A percentile compares a stretch with the other conserved stretches of the same genome.
Conservation (phyloP, 352 stramenopile species). For the Globisporangium perplexum region DNA sequence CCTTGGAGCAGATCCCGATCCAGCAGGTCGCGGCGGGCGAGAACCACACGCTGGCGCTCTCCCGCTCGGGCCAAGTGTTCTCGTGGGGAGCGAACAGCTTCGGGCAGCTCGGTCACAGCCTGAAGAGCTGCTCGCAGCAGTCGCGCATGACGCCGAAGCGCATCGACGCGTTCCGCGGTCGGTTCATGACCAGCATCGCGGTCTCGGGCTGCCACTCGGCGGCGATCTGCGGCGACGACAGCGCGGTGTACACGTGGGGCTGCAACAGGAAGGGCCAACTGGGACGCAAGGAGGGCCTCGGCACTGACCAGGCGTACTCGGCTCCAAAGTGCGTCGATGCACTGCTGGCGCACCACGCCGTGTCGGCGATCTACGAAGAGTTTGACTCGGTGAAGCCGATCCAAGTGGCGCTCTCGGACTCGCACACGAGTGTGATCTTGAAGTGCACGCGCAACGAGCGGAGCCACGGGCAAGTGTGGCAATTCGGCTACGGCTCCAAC, state of each 20-base stretch:
- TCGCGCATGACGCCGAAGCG: slow-evolving; percentile 66
- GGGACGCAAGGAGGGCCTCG: slow-evolving; percentile 68
- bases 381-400: slow-evolving; percentile 33
- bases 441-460: slow-evolving; percentile 45
- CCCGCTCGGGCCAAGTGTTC: slow-evolving; percentile 57
- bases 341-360: slow-evolving; percentile 36
- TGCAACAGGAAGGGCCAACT: slow-evolving; percentile 79
- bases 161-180: slow-evolving; percentile 58
- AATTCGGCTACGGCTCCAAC: slow-evolving; percentile 72
- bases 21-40: slow-evolving; percentile 66
- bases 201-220: slow-evolving; percentile 69
- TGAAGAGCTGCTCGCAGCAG: slow-evolving; percentile 49
- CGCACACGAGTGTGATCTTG: slow-evolving; percentile 68
- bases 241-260: slow-evolving; percentile 69
- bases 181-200: slow-evolving; percentile 53
- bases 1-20: slow-evolving; percentile 50
- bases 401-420: slow-evolving; percentile 65
- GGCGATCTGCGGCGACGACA: slow-evolving; percentile 41
- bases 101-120: slow-evolving; percentile 59
- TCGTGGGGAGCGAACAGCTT: slow-evolving; percentile 85
- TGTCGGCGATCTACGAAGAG: slow-evolving; percentile 59
- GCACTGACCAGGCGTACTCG: slow-evolving; percentile 54
- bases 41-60: slow-evolving; percentile 76
- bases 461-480: slow-evolving; percentile 66
- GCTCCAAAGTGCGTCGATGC: slow-evolving; percentile 56